Conservation (phyloP, 768 basidiomycete genomes). For the Kwoniella dendrophila region DNA sequence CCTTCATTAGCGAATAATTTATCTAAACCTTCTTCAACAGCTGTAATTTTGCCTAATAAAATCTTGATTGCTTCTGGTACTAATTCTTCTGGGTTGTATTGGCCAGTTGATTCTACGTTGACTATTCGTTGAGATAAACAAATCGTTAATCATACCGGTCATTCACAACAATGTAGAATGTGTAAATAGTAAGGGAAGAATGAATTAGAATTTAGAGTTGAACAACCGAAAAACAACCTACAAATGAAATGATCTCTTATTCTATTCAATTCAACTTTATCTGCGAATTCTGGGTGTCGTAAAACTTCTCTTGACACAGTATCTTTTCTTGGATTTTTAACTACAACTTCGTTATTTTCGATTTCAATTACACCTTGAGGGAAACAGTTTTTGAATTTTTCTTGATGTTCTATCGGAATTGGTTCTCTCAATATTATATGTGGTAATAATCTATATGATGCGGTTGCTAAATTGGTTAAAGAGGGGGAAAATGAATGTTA, state of each 20-base stretch:
- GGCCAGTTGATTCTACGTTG: constrained; percentile 86
- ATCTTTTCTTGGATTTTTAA: constrained; percentile 69
- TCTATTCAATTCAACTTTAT: constrained; percentile 76
- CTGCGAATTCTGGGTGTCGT: constrained; percentile 86
- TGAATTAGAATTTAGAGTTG: background rate
- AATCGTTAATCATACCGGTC: background rate
- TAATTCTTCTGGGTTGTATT: constrained; percentile 80
- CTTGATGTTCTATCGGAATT: constrained; percentile 72
- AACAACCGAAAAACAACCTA: constrained; percentile 58
- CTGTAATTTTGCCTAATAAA: constrained; percentile 73
- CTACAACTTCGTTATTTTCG: constrained; percentile 61
- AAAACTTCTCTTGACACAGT: constrained; percentile 89
- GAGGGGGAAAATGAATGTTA: background rate
- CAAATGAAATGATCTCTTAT: constrained; percentile 92
- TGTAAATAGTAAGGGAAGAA: background rate
- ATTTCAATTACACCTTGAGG: constrained; percentile 62
- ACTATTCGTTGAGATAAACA: constrained; percentile 59
- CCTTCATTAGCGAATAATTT: constrained; percentile 38
- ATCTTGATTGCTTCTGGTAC: constrained; percentile 77
- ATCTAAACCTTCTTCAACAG: constrained; percentile 49
- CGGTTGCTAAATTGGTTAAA: constrained; percentile 86
- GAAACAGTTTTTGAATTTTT: constrained; percentile 86
- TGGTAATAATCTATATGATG: constrained; percentile 90
- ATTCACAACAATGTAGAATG: too few relatives aligned
- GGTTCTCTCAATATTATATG: constrained; percentile 72